These are phyloP conservation scores for Paramecium octaurelia DNA, from an alignment of 73 alveolate genomes.

Conservation along the genomic window DNA sequence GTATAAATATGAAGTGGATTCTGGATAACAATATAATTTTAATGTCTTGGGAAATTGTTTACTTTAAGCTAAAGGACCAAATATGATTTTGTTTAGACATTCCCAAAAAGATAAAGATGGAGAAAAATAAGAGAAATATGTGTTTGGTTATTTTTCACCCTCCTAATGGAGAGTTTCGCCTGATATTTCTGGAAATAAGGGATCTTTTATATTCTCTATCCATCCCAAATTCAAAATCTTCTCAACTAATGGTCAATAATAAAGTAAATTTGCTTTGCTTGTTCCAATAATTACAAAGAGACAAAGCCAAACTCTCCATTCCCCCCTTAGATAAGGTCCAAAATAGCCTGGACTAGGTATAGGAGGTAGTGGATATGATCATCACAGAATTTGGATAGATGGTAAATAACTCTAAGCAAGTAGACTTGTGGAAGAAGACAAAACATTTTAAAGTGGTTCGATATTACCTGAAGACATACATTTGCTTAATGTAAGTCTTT, in stretches of 20 bases:
- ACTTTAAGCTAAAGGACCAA: constrained; percentile 2
- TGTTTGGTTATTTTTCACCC: neutral
- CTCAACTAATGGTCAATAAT: neutral
- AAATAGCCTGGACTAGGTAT: constrained; percentile 37
- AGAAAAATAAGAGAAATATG: neutral
- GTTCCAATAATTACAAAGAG: constrained; percentile 23
- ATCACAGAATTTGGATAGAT: constrained; percentile 44
- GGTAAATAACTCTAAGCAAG: constrained; percentile 28
- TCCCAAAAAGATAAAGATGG: neutral
- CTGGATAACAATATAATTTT: neutral
- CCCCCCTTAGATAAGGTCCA: neutral
- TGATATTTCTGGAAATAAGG: constrained; percentile 28
- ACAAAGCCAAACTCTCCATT: neutral
- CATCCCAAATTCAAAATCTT: constrained; percentile 1
- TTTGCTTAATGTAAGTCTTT: neutral
- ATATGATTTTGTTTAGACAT: constrained; percentile 25
- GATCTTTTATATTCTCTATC: neutral
- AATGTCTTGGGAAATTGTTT: neutral
- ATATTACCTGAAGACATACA: neutral
- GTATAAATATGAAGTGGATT: neutral
- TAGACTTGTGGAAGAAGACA: constrained; percentile 13
- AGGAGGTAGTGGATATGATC: constrained; percentile 51
- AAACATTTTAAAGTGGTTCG: constrained; percentile 8
- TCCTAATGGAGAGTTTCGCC: constrained; percentile 36
- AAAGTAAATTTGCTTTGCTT: constrained; percentile 28